Base-by-base conservation (phyloP, 805 yeast species). In the Monosporozyma aquatica region DNA sequence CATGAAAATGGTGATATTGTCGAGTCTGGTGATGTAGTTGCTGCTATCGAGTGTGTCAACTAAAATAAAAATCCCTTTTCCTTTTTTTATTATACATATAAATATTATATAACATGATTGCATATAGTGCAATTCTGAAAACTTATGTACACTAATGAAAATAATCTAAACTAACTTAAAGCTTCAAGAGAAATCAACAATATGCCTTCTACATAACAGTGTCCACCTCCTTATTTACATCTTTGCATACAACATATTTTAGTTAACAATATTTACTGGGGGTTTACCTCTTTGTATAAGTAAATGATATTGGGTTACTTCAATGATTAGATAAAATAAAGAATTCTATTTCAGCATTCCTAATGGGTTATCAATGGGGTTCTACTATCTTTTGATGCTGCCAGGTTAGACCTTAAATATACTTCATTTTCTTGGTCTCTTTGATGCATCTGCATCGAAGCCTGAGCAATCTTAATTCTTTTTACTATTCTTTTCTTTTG, bases 1-100 rank as follows among this genome's bases (percentile, higher is more conserved):
- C 95, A 87, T 61, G 71, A 72, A 43, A 86, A 87, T 57, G 97
- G 97, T 56, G 96, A 90, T 57, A 85, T 92, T 83, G 95, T 90
- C 32, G 97, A 90, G 46, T 87, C 96, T 30, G 98, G 98, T 49
- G 97, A 92, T 61, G 66, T 87, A 47, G 95, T 92, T 37, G 97
- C 82, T 40, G 95, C 89, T 20, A 28, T 56, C 15, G 47, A 47
- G 39, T 17, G 30, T 4, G 15, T 20, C 15, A 21, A 9, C 7
- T 36, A 18, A 14, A 25, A 8, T 23, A n/a, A n/a, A n/a, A n/a
- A n/a, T n/a, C n/a, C n/a, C n/a, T n/a, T n/a, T n/a, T n/a, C n/a
- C n/a, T n/a, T n/a, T n/a, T n/a, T n/a, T n/a, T n/a, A n/a, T n/a
- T n/a, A n/a, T n/a, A n/a, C n/a, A n/a, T n/a, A n/a, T n/a, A n/a